Base-by-base conservation (phyloP, 31 red algal species). In the Porphyra umbilicalis region DNA sequence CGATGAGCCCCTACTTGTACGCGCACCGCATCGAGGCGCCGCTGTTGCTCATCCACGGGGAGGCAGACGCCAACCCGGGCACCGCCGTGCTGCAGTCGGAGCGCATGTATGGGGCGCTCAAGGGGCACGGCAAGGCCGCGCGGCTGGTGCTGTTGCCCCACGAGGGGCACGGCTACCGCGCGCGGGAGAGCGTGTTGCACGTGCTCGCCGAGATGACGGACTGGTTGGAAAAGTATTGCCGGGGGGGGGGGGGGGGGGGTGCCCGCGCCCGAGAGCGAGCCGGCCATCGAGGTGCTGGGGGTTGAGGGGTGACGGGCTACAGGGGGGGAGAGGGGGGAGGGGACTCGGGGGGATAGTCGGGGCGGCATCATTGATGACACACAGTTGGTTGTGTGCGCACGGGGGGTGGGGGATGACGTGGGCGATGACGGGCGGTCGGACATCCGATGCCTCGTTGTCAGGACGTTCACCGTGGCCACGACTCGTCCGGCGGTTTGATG, bases 11-110 rank as follows among this genome's bases (percentile, higher is more conserved):
- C 35, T 98, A 95, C 77, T 82, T 93, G 78, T 95, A 85, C 86
- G 96, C 96, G 8, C 77, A 98, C 83, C 77, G 84, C 38, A 88
- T 98, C 35, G 71, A 90, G 37, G 76, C 76, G 35, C 96, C 96
- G n/a, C 77, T 98, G 36, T 79, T 98, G 34, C 82, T 98, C 33
- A 88, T 98, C 83, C 96, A 98, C 84, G 96, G 96, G 10, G 96
- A 98, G 71, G 87, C 88, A 31, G 96, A 98, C 39, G 90, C 89
- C 76, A 98, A 98, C 39, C 93, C 92, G 11, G 96, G 96, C 14
- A 98, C 96, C 32, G 93, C 90, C 80, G 90, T 88, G 34, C 81
- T 98, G 80, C 96, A 98, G 86, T 90, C 87, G 35, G 96, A 98
- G 77, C 84, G 96, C 38, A 68, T 98, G 74, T 98, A 89, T 91